Percentiles rank a stretch among this genome's conserved stretches.
Evolutionary conservation across 2,329 filamentous ascomycete genomes (phyloP).

Genomic region (Colletotrichum sublineola): DNA sequence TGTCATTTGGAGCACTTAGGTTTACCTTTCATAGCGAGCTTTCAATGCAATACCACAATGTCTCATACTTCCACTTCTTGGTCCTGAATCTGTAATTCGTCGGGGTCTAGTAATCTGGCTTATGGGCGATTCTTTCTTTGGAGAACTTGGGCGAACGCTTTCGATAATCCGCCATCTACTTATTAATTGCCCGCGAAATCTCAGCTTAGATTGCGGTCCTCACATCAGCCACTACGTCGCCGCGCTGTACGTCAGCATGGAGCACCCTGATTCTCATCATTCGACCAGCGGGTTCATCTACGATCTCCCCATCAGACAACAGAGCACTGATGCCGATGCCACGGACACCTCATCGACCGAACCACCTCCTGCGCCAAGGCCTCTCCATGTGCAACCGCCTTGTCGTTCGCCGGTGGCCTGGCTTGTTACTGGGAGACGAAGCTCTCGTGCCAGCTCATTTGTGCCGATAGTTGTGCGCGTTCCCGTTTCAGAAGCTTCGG

Average conservation of each 20-base stretch:
- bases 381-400: background rate
- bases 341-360: background rate
- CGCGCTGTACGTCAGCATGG: background rate
- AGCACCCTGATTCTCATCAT: background rate
- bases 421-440: background rate
- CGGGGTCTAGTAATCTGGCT: background rate
- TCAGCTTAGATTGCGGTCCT: background rate
- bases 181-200: background rate
- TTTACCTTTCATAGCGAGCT: constrained; percentile 39
- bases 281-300: constrained; percentile 39
- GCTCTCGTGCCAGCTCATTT: background rate
- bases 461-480: background rate
- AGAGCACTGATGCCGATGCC: background rate
- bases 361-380: background rate
- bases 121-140: background rate
- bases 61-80: constrained; percentile 7
- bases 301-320: constrained; percentile 8
- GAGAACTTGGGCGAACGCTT: background rate
- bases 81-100: background rate
- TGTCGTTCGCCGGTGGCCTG: background rate
- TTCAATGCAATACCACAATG: constrained; percentile 34
- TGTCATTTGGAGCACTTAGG: constrained; percentile 80
- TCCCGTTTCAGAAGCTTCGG: background rate
- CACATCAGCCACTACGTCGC: background rate
- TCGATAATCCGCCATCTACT: background rate